Percentiles rank a stretch among this genome's conserved stretches.
phyloP scores from a whole-genome alignment of 371 early-diverging fungal species.

The Homolaphlyctis polyrhiza region DNA sequence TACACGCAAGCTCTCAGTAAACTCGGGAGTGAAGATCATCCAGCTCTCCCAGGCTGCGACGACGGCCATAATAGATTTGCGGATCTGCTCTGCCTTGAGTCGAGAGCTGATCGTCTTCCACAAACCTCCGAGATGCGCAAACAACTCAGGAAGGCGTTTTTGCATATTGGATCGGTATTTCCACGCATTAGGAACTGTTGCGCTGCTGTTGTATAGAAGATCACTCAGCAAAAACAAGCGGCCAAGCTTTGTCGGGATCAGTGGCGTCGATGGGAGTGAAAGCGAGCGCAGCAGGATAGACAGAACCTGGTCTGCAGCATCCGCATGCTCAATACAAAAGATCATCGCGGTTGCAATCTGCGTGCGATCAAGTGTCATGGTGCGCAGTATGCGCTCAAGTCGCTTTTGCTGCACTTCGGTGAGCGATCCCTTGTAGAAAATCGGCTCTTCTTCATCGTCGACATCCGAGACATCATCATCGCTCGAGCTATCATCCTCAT shows the following conservation, averaged over 20 bases:
- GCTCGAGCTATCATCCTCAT: not conserved
- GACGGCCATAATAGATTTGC: slow-evolving; percentile 34
- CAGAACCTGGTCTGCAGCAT: slow-evolving; percentile 74
- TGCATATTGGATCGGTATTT: slow-evolving; percentile 74
- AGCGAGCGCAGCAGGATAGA: slow-evolving; percentile 62
- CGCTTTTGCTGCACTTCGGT: not conserved
- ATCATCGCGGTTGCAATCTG: slow-evolving; percentile 76
- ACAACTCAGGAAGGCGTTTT: slow-evolving; percentile 55
- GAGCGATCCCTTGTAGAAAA: not conserved
- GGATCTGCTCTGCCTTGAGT: slow-evolving; percentile 79
- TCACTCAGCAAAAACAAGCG: slow-evolving; percentile 80
- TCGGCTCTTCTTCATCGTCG: not conserved
- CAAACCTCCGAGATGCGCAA: slow-evolving; percentile 64
- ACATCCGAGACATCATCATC: not conserved
- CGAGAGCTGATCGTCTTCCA: slow-evolving; percentile 65
- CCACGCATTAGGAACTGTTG: slow-evolving; percentile 76
- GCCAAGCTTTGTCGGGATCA: slow-evolving; percentile 62
- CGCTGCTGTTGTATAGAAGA: slow-evolving; percentile 77
- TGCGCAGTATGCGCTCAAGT: slow-evolving; percentile 27
- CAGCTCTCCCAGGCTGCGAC: slow-evolving; percentile 83
- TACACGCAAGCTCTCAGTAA: slow-evolving; percentile 36
- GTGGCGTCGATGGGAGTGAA: slow-evolving; percentile 50
- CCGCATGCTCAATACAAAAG: slow-evolving; percentile 81
- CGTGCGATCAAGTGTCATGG: slow-evolving; percentile 49
- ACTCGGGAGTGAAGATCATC: slow-evolving; percentile 77